Percentiles rank a stretch among this genome's conserved stretches.
phyloP scores from a whole-genome alignment of 164 flowering plant genomes.

The Magnolia kwangsiensis region DNA sequence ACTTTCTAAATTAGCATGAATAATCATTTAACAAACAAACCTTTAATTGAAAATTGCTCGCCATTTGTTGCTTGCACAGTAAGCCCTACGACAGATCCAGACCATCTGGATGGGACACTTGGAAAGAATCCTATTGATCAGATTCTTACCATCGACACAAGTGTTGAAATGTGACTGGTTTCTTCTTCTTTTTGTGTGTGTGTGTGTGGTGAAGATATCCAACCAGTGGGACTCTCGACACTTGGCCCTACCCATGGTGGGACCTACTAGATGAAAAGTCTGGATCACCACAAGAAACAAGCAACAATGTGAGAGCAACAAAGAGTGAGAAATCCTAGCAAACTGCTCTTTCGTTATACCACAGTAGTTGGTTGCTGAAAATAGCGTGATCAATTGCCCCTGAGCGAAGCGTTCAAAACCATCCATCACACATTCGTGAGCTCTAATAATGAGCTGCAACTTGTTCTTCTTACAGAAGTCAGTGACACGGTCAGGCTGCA shows the following conservation, averaged over 20 bases:
- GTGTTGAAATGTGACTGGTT: neutral
- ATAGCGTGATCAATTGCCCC: slow-evolving; percentile 94
- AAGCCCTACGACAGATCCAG: neutral
- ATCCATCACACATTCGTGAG: slow-evolving; percentile 99
- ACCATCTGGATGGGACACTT: neutral
- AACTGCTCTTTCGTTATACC: slow-evolving; percentile 35
- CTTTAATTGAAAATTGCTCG: neutral
- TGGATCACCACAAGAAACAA: neutral
- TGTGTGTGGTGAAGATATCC: too few species aligned
- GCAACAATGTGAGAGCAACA: neutral
- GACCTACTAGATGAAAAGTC: neutral
- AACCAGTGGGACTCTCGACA: too few species aligned
- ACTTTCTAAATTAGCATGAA: slow-evolving; percentile 6
- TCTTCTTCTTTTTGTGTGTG: neutral
- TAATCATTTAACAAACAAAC: neutral
- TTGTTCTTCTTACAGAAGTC: slow-evolving; percentile 96
- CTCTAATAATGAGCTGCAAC: slow-evolving; percentile 92
- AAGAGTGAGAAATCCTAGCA: neutral
- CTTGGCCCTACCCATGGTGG: neutral
- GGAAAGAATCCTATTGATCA: neutral
- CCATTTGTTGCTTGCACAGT: too few species aligned
- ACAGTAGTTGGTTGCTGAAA: slow-evolving; percentile 97
- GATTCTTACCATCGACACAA: neutral
- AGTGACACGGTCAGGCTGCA: slow-evolving; percentile 95
- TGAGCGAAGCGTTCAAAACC: slow-evolving; percentile 99